These are phyloP conservation scores for Camelina sativa DNA, from an alignment of 345 rosid species.

Conservation along the genomic window DNA sequence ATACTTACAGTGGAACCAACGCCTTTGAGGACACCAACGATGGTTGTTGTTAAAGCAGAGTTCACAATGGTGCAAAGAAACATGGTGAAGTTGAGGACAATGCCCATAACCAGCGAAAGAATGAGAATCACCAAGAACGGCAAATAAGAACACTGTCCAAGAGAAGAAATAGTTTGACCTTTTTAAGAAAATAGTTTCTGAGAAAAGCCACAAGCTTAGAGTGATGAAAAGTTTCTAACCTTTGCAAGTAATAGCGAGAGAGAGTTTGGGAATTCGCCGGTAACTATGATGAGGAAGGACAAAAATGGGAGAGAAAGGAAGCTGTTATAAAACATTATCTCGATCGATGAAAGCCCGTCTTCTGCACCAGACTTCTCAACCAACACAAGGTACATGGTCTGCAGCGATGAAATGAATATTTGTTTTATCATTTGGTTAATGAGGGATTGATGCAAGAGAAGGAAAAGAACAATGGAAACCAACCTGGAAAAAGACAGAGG, in stretches of 20 bases:
- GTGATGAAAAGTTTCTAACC: conserved; percentile 56
- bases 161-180: not conserved
- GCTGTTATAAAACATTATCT: conserved; percentile 97
- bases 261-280: conserved; percentile 92
- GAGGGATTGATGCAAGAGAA: not conserved
- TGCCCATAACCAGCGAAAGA: conserved; percentile 91
- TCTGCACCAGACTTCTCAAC: conserved; percentile 98
- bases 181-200: not conserved
- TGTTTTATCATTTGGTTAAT: not conserved
- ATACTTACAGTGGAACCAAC: conserved; percentile 89
- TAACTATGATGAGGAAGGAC: conserved; percentile 69
- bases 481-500: conserved; percentile 94
- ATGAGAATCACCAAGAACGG: conserved; percentile 67
- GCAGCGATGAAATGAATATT: conserved; percentile 39
- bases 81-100: conserved; percentile 94
- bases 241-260: conserved; percentile 70
- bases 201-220: conserved; percentile 22
- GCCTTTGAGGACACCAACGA: conserved; percentile 97
- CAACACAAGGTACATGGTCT: conserved; percentile 97
- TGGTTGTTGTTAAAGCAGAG: conserved; percentile 96
- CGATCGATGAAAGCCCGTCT: conserved; percentile 88
- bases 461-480: conserved; percentile 14
- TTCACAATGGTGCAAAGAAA: conserved; percentile 95
- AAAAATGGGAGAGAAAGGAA: conserved; percentile 88
- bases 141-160: conserved; percentile 72